A percentile compares a stretch with the other conserved stretches of the same genome.
Conservation (phyloP, 208 protist species). For the Leishmania lainsoni region DNA sequence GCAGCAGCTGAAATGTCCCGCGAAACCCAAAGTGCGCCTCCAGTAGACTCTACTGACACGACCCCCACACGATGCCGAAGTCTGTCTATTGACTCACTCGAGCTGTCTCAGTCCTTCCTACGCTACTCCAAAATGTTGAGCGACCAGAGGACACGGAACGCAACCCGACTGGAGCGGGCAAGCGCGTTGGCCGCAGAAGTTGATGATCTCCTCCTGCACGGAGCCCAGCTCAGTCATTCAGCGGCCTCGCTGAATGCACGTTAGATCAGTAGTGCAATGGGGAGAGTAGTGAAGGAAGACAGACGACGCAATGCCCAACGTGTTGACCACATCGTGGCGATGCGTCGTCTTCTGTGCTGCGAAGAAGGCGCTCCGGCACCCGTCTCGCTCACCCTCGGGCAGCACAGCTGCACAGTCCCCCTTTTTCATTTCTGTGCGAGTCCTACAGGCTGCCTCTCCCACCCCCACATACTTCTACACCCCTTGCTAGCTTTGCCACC, state of each 20-base stretch:
- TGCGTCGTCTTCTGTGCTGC: too few relatives aligned
- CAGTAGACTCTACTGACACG: neutral
- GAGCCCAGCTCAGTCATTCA: constrained; percentile 11
- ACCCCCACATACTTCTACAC: too few relatives aligned
- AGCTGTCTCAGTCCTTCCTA: constrained; percentile 52
- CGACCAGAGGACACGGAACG: constrained; percentile 44
- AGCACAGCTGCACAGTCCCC: too few relatives aligned
- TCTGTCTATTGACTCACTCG: constrained; percentile 37
- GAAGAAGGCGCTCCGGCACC: too few relatives aligned
- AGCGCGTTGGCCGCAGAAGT: constrained; percentile 39
- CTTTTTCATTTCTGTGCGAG: too few relatives aligned
- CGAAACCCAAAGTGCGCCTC: neutral
- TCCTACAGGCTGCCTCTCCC: too few relatives aligned
- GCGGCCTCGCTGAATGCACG: neutral
- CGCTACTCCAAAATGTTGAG: constrained; percentile 58
- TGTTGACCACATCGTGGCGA: too few relatives aligned
- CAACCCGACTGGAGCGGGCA: constrained; percentile 33
- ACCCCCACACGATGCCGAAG: constrained; percentile 23
- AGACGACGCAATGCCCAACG: too few relatives aligned
- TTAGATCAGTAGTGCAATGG: neutral
- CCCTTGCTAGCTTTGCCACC: too few relatives aligned
- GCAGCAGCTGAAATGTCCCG: neutral
- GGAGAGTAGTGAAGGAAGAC: too few relatives aligned
- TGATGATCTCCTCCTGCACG: constrained; percentile 55
- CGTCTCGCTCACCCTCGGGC: too few relatives aligned